These are phyloP conservation scores for Ceratobasidium papillatum DNA, from an alignment of 1,284 basidiomycete species.

Conservation along the genomic window DNA sequence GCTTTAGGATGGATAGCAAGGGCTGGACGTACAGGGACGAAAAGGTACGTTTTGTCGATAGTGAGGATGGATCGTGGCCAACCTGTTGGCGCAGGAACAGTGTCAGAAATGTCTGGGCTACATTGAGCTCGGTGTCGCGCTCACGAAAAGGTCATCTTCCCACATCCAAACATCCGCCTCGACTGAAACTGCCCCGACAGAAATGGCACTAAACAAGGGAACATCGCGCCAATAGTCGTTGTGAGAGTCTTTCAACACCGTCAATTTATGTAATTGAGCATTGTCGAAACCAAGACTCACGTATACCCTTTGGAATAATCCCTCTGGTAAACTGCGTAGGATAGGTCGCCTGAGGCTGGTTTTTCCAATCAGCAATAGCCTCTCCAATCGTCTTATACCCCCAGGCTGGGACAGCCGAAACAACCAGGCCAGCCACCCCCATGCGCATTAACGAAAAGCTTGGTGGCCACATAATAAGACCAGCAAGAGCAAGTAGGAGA, in stretches of 20 bases:
- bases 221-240: conserved; percentile 38
- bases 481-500: conserved; percentile 23
- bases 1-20: conserved; percentile 19
- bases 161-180: conserved; percentile 38
- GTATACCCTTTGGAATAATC: conserved; percentile 39
- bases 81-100: conserved; percentile 14
- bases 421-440: conserved; percentile 14
- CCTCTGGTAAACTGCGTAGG: conserved; percentile 32
- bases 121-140: neutral
- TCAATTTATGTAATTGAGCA: neutral
- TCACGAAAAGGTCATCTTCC: conserved; percentile 31
- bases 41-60: conserved; percentile 31
- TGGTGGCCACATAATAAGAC: conserved; percentile 29
- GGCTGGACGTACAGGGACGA: conserved; percentile 33
- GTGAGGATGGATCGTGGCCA: conserved; percentile 29
- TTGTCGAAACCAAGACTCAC: neutral
- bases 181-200: conserved; percentile 31
- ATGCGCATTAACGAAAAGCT: conserved; percentile 28
- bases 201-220: conserved; percentile 30
- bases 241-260: conserved; percentile 12
- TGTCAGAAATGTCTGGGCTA: neutral
- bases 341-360: conserved; percentile 33
- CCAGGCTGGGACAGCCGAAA: neutral
- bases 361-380: conserved; percentile 34
- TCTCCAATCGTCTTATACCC: conserved; percentile 26